Evolutionary conservation across 768 basidiomycete species (phyloP).

Genomic region (Naganishia vishniacii): DNA sequence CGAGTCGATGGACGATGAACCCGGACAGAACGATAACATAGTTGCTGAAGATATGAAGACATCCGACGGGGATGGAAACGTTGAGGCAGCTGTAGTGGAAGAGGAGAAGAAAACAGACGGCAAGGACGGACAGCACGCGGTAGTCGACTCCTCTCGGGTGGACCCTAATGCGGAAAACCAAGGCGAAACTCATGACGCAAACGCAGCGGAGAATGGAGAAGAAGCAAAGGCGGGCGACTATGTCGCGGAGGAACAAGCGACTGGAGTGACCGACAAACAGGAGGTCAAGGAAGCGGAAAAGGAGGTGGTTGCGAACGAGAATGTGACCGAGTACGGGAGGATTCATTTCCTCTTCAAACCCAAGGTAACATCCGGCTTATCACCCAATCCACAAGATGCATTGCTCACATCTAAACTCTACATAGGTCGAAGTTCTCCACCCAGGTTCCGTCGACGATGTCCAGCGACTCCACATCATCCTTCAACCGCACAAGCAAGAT

Average conservation of each 20-base stretch:
- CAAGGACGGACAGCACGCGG: background rate
- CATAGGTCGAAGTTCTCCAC: constrained; percentile 23
- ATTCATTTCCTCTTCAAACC: constrained; percentile 31
- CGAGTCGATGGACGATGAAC: background rate
- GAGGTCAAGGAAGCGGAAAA: constrained; percentile 19
- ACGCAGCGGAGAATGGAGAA: background rate
- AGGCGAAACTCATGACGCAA: background rate
- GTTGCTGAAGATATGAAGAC: no score
- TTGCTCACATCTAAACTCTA: no score
- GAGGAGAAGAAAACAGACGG: background rate
- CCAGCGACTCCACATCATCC: constrained; percentile 27
- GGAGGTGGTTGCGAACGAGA: constrained; percentile 12
- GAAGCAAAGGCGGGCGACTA: background rate
- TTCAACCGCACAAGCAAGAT: constrained; percentile 24
- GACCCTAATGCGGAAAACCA: background rate
- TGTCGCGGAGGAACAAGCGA: background rate
- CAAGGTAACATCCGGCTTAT: constrained; percentile 10
- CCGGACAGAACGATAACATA: no score
- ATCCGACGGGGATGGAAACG: no score
- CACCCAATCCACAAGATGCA: background rate
- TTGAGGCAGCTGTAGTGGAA: background rate
- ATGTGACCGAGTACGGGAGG: constrained; percentile 26
- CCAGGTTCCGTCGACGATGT: constrained; percentile 24
- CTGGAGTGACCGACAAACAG: background rate
- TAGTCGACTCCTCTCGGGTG: background rate